A percentile compares a stretch with the other conserved stretches of the same genome.
These are phyloP conservation scores for Starmerella scarabaei DNA, from an alignment of 805 yeast species.

Conservation along the genomic window DNA sequence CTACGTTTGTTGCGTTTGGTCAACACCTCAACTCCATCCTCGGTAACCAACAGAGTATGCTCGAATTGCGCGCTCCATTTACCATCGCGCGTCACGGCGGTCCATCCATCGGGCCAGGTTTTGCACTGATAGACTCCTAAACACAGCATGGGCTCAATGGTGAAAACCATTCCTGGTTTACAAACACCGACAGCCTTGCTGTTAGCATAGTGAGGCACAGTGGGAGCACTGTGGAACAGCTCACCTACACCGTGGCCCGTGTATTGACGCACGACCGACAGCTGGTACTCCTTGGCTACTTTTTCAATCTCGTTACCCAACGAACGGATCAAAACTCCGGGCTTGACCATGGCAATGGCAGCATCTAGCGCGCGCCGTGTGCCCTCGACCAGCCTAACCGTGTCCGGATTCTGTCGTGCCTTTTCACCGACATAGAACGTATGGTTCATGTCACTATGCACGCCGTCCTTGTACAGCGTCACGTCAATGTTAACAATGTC, in stretches of 20 bases:
- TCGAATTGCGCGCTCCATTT: conserved; percentile 81
- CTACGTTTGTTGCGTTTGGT: conserved; percentile 67
- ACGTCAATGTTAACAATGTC: conserved; percentile 89
- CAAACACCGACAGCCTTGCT: conserved; percentile 89
- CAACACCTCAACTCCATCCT: conserved; percentile 80
- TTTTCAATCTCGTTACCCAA: conserved; percentile 80
- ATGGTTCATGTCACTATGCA: conserved; percentile 90
- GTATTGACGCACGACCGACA: conserved; percentile 80
- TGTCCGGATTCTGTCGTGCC: conserved; percentile 62
- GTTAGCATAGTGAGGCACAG: conserved; percentile 84
- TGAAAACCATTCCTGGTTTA: conserved; percentile 92
- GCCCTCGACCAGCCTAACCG: conserved; percentile 82
- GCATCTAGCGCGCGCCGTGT: conserved; percentile 75
- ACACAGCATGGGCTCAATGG: conserved; percentile 95
- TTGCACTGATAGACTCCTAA: conserved; percentile 68
- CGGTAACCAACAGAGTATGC: conserved; percentile 85
- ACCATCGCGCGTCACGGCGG: conserved; percentile 84
- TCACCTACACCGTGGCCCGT: conserved; percentile 89
- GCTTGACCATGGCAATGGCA: conserved; percentile 77
- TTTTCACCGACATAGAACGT: conserved; percentile 93
- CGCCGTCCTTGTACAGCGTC: conserved; percentile 70
- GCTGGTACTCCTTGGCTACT: conserved; percentile 62
- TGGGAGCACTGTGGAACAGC: conserved; percentile 84
- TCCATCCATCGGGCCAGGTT: conserved; percentile 98
- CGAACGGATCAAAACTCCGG: conserved; percentile 78